phyloP scores from a whole-genome alignment of 2,329 filamentous ascomycete species.

The Nothomitra cinnamomea region DNA sequence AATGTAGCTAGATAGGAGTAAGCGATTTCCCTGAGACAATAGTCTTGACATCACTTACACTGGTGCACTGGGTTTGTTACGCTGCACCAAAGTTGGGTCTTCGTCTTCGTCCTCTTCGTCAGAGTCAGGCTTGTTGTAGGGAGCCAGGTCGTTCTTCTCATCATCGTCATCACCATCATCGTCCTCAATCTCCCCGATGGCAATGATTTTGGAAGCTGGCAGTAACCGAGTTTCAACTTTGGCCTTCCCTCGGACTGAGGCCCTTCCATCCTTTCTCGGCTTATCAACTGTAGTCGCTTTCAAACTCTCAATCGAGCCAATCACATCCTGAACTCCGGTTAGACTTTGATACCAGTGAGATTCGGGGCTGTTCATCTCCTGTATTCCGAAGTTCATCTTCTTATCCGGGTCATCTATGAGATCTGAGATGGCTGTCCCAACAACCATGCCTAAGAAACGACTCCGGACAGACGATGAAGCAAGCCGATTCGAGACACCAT shows the following conservation, averaged over 20 bases:
- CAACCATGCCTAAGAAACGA: constrained; percentile 72
- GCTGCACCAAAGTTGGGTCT: constrained; percentile 70
- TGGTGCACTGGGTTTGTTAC: constrained; percentile 67
- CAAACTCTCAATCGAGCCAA: constrained; percentile 41
- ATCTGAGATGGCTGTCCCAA: constrained; percentile 55
- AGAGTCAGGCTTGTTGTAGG: constrained; percentile 73
- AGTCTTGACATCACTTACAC: constrained; percentile 33
- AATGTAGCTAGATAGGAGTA: constrained; percentile 40
- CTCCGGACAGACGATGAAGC: constrained; percentile 57
- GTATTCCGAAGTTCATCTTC: constrained; percentile 66
- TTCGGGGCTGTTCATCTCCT: constrained; percentile 58
- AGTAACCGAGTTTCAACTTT: constrained; percentile 16
- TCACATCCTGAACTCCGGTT: constrained; percentile 40
- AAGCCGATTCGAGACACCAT: constrained; percentile 69
- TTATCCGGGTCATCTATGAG: constrained; percentile 51
- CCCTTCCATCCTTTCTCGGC: constrained; percentile 5
- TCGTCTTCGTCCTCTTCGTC: constrained; percentile 87
- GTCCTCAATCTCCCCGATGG: constrained; percentile 42
- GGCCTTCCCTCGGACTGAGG: constrained; percentile 16
- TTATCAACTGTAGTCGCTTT: constrained; percentile 11
- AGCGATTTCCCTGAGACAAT: constrained; percentile 10
- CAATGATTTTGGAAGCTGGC: constrained; percentile 10
- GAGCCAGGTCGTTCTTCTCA: constrained; percentile 46
- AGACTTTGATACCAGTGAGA: constrained; percentile 59
- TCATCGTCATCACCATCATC: constrained; percentile 38